Percentiles rank a stretch among this genome's conserved stretches.
phyloP scores from a whole-genome alignment of 768 basidiomycete species.

The Peribolospora baueri region DNA sequence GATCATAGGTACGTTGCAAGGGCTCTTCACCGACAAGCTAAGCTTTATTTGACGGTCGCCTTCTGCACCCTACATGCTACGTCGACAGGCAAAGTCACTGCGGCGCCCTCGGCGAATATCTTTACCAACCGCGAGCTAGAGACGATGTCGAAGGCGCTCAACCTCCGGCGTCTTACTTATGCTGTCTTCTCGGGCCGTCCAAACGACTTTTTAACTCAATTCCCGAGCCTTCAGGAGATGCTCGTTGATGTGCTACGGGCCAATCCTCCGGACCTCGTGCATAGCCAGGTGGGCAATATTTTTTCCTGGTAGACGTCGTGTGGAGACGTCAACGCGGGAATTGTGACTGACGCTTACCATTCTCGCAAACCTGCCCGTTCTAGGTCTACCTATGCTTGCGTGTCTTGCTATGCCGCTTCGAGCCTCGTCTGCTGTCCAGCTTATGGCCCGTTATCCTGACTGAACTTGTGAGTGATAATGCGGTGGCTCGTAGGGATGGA shows the following conservation, averaged over 20 bases:
- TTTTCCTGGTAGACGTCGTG: background rate
- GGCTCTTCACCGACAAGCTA: background rate
- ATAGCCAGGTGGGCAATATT: conserved; percentile 43
- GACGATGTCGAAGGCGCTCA: conserved; percentile 61
- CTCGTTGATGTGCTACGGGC: conserved; percentile 66
- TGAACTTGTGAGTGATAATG: conserved; percentile 39
- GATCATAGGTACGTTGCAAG: conserved; percentile 37
- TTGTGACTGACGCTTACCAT: background rate
- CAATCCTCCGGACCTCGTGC: conserved; percentile 59
- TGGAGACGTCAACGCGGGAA: background rate
- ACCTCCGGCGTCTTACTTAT: conserved; percentile 65
- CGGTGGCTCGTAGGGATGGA: too few species aligned
- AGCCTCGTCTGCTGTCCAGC: conserved; percentile 70
- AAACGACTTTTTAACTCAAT: conserved; percentile 67
- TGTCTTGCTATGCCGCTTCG: conserved; percentile 68
- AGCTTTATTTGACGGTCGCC: background rate
- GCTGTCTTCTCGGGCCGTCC: conserved; percentile 66
- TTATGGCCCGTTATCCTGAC: conserved; percentile 92
- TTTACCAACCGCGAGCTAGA: conserved; percentile 91
- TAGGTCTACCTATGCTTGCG: conserved; percentile 64
- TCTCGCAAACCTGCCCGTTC: background rate
- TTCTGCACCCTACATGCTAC: background rate
- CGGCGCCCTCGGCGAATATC: conserved; percentile 76
- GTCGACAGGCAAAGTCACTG: conserved; percentile 29
- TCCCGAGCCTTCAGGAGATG: conserved; percentile 90